These are phyloP conservation scores for Chenopodium formosanum DNA, from an alignment of 148 eudicot species.

Conservation along the genomic window DNA sequence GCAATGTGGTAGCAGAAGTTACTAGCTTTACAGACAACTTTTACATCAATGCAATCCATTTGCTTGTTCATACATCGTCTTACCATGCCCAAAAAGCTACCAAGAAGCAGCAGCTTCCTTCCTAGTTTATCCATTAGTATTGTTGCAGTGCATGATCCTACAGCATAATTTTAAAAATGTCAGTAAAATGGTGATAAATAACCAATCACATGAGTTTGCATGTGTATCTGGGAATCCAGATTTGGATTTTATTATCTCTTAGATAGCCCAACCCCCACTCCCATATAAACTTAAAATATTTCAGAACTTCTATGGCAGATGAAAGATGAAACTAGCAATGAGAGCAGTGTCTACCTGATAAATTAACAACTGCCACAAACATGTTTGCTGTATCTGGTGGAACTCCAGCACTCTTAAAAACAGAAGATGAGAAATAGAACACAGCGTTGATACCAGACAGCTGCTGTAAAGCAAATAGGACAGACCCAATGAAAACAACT, in stretches of 20 bases:
- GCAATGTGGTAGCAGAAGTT: neutral
- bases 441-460: conserved; percentile 92
- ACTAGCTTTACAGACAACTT: neutral
- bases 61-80: conserved; percentile 16
- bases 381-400: conserved; percentile 68
- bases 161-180: conserved; percentile 5
- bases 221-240: neutral
- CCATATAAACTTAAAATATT: neutral
- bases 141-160: conserved; percentile 76
- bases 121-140: conserved; percentile 86
- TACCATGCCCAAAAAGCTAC: conserved; percentile 86
- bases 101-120: conserved; percentile 76
- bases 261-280: neutral
- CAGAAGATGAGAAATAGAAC: conserved; percentile 89
- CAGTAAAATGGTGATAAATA: neutral
- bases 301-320: neutral
- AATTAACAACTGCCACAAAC: conserved; percentile 64
- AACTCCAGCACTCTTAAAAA: conserved; percentile 74
- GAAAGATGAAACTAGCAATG: neutral
- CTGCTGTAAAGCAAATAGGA: conserved; percentile 82
- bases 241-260: neutral
- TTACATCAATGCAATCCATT: neutral
- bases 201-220: neutral
- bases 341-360: conserved; percentile 44
- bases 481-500: conserved; percentile 83